Percentiles rank a stretch among this genome's conserved stretches.
phyloP scores from a whole-genome alignment of 345 rosid genomes.

The Eucalyptus globulus region DNA sequence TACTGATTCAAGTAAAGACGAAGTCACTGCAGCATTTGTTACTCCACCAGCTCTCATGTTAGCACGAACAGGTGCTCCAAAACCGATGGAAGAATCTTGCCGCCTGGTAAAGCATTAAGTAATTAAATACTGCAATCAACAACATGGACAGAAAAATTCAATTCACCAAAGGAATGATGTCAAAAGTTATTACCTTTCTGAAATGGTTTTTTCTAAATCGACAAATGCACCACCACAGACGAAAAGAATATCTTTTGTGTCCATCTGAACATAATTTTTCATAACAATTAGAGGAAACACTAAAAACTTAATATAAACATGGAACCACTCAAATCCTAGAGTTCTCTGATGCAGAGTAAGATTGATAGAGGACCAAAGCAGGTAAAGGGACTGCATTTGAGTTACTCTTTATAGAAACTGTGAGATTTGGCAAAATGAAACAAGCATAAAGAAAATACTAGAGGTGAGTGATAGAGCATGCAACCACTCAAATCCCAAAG shows the following conservation, averaged over 20 bases:
- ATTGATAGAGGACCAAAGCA: neutral
- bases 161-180: neutral
- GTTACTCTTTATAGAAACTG: neutral
- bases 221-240: constrained; percentile 96
- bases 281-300: neutral
- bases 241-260: constrained; percentile 91
- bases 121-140: neutral
- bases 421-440: neutral
- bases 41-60: constrained; percentile 75
- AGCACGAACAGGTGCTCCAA: constrained; percentile 98
- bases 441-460: neutral
- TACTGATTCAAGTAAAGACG: constrained; percentile 87
- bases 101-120: constrained; percentile 31
- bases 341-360: neutral
- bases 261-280: constrained; percentile 40
- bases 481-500: neutral
- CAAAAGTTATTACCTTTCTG: constrained; percentile 53
- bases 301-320: neutral
- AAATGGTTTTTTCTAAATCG: constrained; percentile 88
- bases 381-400: neutral
- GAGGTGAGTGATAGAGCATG: neutral
- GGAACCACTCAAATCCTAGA: neutral
- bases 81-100: constrained; percentile 93
- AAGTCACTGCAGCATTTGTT: constrained; percentile 58
- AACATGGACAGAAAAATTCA: neutral